phyloP scores from a whole-genome alignment of 345 rosid species.

The Kandelia obovata region DNA sequence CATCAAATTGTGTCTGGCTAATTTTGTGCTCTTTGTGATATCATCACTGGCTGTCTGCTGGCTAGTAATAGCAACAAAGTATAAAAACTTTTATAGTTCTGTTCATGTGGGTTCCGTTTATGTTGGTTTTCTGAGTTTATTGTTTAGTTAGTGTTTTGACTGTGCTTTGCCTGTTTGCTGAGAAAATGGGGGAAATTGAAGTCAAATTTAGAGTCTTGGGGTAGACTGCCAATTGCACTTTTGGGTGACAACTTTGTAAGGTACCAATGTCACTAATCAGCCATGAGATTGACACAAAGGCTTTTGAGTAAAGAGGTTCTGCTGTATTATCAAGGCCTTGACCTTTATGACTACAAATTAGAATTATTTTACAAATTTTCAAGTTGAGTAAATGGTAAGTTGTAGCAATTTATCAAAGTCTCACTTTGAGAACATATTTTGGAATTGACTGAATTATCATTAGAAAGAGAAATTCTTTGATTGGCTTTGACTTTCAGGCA shows the following conservation, averaged over 20 bases:
- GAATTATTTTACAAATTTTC: no score
- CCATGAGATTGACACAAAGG: no score
- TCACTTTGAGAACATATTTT: not conserved
- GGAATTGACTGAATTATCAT: not conserved
- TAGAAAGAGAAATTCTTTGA: not conserved
- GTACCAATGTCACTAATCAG: not conserved
- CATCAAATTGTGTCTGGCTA: no score
- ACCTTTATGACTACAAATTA: no score
- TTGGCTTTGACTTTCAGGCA: constrained; percentile 8
- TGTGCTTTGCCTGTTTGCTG: not conserved
- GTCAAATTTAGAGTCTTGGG: not conserved
- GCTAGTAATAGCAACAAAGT: no score
- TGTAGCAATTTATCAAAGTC: no score
- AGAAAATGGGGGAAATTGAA: not conserved
- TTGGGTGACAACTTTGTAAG: not conserved
- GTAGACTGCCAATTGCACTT: not conserved
- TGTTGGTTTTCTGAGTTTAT: not conserved
- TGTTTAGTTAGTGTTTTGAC: not conserved
- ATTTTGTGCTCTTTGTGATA: no score
- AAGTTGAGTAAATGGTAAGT: no score
- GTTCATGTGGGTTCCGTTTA: not conserved
- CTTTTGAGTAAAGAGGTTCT: not conserved
- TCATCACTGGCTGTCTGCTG: no score
- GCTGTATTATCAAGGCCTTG: no score
- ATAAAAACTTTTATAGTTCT: no score